Evolutionary conservation across 805 yeast species (phyloP), one percentile per base, ranked within the genome.

Genomic region (Candida endomychidarum): DNA sequence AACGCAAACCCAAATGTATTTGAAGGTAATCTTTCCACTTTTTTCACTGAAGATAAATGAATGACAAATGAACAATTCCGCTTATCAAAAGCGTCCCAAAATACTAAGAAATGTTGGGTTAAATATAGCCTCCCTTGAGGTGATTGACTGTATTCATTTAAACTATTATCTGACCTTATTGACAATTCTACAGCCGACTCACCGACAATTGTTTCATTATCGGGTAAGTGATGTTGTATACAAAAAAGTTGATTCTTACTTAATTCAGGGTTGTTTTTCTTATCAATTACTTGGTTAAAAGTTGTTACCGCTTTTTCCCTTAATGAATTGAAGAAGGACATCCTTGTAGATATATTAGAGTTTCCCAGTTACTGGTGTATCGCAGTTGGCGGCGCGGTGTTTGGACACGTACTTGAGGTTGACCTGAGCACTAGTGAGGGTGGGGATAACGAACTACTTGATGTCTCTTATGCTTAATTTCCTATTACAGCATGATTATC

Each of bases 21-120:
- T 1, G 87, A 73, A 8, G 95, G 95, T 15, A 88, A 73, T 38
- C 97, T 72, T 57, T 91, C 96, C 12, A 93, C 95, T 46, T 88
- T 81, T 53, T 84, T 81, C 26, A 93, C 65, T 1, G 96, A 78
- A 1, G 90, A 78, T 29, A 93, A 63, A 46, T 91, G 93, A 20
- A 91, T 51, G 3, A 74, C 74, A 53, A 91, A 77, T 5, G 78
- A 74, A 56, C 93, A 84, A 32, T 80, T 75, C 40, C 79, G 72
- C 34, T 74, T 72, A 51, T 88, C 95, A 50, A 78, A 80, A 5
- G 77, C 73, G 50, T 86, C 88, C 43, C 78, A 72, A 54, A 90
- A 91, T 16, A 86, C 77, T 25, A 93, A 57, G 55, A 80, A 93
- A 48, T 83, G 86, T 40, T 79, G 79, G 1, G 96, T 84, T 31